phyloP scores from a whole-genome alignment of 768 basidiomycete species.

The Rhodosporidiobolus odoratus region DNA sequence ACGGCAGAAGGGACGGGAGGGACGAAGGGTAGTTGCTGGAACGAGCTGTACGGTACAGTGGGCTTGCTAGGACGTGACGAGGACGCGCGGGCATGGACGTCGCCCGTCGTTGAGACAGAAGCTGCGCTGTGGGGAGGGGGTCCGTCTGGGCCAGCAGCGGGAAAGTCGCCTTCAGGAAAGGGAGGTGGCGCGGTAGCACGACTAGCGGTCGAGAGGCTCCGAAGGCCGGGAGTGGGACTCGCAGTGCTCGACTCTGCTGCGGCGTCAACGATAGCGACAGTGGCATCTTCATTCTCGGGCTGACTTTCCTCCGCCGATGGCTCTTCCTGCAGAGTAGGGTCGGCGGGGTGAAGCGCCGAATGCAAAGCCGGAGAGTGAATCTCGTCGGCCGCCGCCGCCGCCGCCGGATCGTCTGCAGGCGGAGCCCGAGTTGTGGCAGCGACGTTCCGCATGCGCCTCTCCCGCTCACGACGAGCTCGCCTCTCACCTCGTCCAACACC shows the following conservation, averaged over 20 bases:
- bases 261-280: slow-evolving; percentile 54
- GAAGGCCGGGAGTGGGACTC: slow-evolving; percentile 50
- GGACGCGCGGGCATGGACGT: not conserved
- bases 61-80: not conserved
- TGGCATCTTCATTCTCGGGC: not conserved
- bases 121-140: too few species aligned
- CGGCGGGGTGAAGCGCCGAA: slow-evolving; percentile 42
- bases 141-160: too few species aligned
- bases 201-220: slow-evolving; percentile 15
- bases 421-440: slow-evolving; percentile 44
- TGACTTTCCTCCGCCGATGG: not conserved
- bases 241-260: slow-evolving; percentile 45
- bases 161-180: too few species aligned
- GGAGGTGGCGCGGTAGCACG: too few species aligned
- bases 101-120: not conserved
- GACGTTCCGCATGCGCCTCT: slow-evolving; percentile 61
- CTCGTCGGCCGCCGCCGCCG: slow-evolving; percentile 49
- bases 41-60: slow-evolving; percentile 62
- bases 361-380: slow-evolving; percentile 20
- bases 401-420: slow-evolving; percentile 43
- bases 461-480: slow-evolving; percentile 72
- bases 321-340: slow-evolving; percentile 50
- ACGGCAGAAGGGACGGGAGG: slow-evolving; percentile 81
- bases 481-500: slow-evolving; percentile 83
- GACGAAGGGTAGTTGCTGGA: slow-evolving; percentile 80